phyloP scores from a whole-genome alignment of 2,329 filamentous ascomycete genomes.

The Tympanopsis confertula region DNA sequence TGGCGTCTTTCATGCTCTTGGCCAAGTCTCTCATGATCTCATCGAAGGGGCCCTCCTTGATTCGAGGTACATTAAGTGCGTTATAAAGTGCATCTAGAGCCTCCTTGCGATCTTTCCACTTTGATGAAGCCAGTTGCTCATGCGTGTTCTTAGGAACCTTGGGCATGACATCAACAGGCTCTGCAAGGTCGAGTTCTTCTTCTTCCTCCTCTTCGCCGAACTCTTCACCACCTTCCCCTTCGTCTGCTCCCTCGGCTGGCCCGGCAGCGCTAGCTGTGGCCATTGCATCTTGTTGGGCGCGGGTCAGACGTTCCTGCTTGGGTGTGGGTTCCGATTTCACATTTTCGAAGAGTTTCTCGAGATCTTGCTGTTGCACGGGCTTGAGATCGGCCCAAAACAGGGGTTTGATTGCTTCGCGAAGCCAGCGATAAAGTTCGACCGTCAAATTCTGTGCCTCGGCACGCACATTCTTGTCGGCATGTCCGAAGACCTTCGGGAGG shows the following conservation, averaged over 20 bases:
- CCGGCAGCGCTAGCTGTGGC: slow-evolving; percentile 54
- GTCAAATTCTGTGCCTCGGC: slow-evolving; percentile 84
- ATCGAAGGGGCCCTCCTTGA: slow-evolving; percentile 81
- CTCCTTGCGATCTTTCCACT: slow-evolving; percentile 98
- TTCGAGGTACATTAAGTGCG: slow-evolving; percentile 71
- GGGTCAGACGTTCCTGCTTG: slow-evolving; percentile 80
- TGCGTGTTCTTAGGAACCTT: slow-evolving; percentile 74
- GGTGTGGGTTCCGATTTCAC: slow-evolving; percentile 77
- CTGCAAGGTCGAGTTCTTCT: slow-evolving; percentile 69
- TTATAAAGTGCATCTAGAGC: slow-evolving; percentile 72
- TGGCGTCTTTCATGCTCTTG: slow-evolving; percentile 98
- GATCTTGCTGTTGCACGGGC: slow-evolving; percentile 83
- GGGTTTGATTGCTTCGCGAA: slow-evolving; percentile 94
- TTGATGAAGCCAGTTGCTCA: slow-evolving; percentile 76
- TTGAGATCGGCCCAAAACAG: slow-evolving; percentile 96
- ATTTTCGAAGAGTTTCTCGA: slow-evolving; percentile 89
- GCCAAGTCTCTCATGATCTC: slow-evolving; percentile 76
- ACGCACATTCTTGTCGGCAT: slow-evolving; percentile 95
- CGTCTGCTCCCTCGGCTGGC: slow-evolving; percentile 43
- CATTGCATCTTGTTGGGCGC: slow-evolving; percentile 77
- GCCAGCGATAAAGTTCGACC: slow-evolving; percentile 91
- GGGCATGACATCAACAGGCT: slow-evolving; percentile 74
- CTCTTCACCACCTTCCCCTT: slow-evolving; percentile 23
- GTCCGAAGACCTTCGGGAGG: slow-evolving; percentile 82
- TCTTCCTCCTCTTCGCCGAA: slow-evolving; percentile 46